These are phyloP conservation scores for Myotisia sp. DNA, from an alignment of 2,329 filamentous ascomycete species.

Conservation along the genomic window DNA sequence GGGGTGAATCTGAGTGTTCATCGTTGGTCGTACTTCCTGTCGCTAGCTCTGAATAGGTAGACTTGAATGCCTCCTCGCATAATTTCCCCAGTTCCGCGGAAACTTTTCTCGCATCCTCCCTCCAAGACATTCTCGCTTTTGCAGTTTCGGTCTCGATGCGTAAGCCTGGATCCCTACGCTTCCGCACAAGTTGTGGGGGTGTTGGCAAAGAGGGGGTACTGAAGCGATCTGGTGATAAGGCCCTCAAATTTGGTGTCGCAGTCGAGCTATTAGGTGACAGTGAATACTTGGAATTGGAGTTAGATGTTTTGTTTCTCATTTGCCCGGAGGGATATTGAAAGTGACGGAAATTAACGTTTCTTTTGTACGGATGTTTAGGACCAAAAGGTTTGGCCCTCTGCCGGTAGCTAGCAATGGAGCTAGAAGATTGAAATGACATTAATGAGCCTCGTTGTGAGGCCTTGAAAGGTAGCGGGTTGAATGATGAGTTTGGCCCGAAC, in stretches of 20 bases:
- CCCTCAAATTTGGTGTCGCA: conserved; percentile 17
- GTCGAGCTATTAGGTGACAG: conserved; percentile 13
- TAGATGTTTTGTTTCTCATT: conserved; percentile 14
- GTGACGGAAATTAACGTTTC: conserved; percentile 51
- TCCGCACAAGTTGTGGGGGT: conserved; percentile 26
- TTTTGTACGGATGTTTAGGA: conserved; percentile 39
- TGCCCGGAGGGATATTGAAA: conserved; percentile 29
- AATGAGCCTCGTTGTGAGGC: conserved; percentile 22
- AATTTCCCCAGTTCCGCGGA: conserved; percentile 76
- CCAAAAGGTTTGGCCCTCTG: conserved; percentile 25
- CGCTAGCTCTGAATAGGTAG: no score
- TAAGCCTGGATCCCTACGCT: conserved; percentile 18
- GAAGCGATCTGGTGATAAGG: conserved; percentile 16
- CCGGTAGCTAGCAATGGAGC: conserved; percentile 36
- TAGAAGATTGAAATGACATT: conserved; percentile 31
- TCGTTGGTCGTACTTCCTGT: no score
- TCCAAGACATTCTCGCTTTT: conserved; percentile 37
- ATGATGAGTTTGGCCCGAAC: conserved; percentile 5
- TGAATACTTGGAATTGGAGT: conserved; percentile 16
- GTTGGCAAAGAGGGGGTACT: conserved; percentile 29
- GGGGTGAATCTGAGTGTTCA: no score
- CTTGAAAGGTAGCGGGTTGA: conserved; percentile 10
- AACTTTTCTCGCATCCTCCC: conserved; percentile 68
- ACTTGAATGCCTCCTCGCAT: conserved; percentile 85
- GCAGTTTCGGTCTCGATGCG: conserved; percentile 23